Percentiles rank a stretch among this genome's conserved stretches.
These are phyloP conservation scores for Cryptococcus sp. DNA, from an alignment of 1,284 basidiomycete species.

Conservation along the genomic window DNA sequence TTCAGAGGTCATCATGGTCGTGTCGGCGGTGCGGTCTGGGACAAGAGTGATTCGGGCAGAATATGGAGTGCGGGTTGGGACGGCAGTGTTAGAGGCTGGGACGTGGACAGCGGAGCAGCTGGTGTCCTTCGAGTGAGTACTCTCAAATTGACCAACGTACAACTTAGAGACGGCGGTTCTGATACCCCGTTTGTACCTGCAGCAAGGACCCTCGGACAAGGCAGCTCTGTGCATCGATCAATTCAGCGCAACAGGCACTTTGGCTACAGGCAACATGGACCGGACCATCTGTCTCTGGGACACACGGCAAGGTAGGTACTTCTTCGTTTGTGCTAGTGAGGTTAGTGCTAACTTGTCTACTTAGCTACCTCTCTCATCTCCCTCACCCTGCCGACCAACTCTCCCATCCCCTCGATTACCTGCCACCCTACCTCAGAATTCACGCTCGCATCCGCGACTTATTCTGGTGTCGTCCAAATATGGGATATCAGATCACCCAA, in stretches of 20 bases:
- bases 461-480: slow-evolving; percentile 76
- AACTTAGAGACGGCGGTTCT: background rate
- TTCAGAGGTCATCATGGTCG: slow-evolving; percentile 50
- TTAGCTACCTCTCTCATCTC: slow-evolving; percentile 55
- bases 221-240: slow-evolving; percentile 55
- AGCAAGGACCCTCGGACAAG: slow-evolving; percentile 55
- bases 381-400: slow-evolving; percentile 60
- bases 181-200: background rate
- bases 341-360: slow-evolving; percentile 2
- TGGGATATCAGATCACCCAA: slow-evolving; percentile 75
- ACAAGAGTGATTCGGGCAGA: slow-evolving; percentile 33
- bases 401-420: slow-evolving; percentile 72
- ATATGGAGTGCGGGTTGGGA: slow-evolving; percentile 55
- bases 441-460: slow-evolving; percentile 76
- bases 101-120: slow-evolving; percentile 52
- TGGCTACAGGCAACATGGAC: slow-evolving; percentile 57
- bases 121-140: slow-evolving; percentile 49
- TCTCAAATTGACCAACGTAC: background rate
- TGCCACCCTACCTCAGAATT: slow-evolving; percentile 62
- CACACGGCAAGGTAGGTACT: slow-evolving; percentile 50
- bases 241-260: slow-evolving; percentile 48
- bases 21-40: slow-evolving; percentile 48
- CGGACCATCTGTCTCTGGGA: slow-evolving; percentile 58
- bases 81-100: slow-evolving; percentile 57
- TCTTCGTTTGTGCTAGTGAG: background rate